Base-by-base conservation (phyloP, 495 filamentous ascomycete genomes). In the Clohesyomyces aquaticus region DNA sequence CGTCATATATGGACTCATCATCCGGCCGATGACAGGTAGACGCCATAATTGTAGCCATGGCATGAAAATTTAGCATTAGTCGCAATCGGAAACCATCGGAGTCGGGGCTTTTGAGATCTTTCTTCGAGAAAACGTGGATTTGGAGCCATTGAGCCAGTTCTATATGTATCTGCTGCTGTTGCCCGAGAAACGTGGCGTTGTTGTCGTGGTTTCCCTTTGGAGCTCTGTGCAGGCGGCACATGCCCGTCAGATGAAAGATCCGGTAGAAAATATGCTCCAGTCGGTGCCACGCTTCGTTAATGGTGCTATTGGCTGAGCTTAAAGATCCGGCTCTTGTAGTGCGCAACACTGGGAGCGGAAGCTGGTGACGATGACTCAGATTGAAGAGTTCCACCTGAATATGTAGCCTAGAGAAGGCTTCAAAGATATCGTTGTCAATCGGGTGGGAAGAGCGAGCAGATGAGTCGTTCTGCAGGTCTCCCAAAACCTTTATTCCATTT, bases 11-110 rank as follows among this genome's bases (percentile, higher is more conserved):
- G 11, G 22, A 16, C 23, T 65, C 53, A 22, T 76, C 79, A 14
- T 83, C 79, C 21, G 56, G 50, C 0, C 55, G 68, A 1, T 82
- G 67, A 48, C 76, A 77, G 0, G 77, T 78, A 19, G 71, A 71
- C 4, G 63, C 55, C 75, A 82, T 82, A 57, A 85, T 78, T 16
- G 55, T 71, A 0, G 77, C 75, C 77, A 85, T 80, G 50, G 66
- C 72, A 64, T 81, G 73, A 61, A 82, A 80, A 4, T 75, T 27
- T 10, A 55, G 66, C 11, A 85, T 72, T n/a, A 85, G 54, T 1
- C 61, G 45, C 29, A 68, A 58, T 14, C 42, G 65, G 47, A 73
- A 77, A 11, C 32, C 3, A 3, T 1, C 1, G 3, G 23, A 14
- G 10, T 55, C 28, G 4, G 14, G 21, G 2, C 10, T 29, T 16